Base-by-base conservation (phyloP, 768 basidiomycete genomes). In the Asterophora lycoperdoides region DNA sequence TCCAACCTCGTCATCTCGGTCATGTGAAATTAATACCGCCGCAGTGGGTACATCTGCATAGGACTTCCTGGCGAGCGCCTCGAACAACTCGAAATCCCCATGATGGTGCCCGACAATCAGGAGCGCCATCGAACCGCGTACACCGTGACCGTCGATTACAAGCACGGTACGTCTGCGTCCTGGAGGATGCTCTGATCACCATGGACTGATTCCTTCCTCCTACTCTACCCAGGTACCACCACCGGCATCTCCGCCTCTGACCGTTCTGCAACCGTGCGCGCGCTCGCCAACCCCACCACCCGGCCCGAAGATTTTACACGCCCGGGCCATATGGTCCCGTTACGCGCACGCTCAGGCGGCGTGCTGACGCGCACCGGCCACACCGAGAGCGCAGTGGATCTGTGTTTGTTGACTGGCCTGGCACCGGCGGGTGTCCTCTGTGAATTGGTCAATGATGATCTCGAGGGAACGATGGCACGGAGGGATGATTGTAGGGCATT, bases 201-300 rank as follows among this genome's bases (percentile, higher is more conserved):
- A n/a, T n/a, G n/a, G 20, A 19, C 35, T 38, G 41, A 33, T 15
- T 33, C 11, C 11, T 48, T 44, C 55, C 58, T 41, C 44, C 14
- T 32, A 15, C 39, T 26, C 52, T n/a, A n/a, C n/a, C n/a, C 23
- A 91, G 92, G 89, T 2, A 95, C 91, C 4, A 84, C 91, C 3
- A 99, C 96, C 14, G 96, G 96, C 19, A 99, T 99, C 57, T 96
- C 95, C 32, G 95, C 95, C 4, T 85, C 92, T 66, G 96, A 99
- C 70, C 85, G 96, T 47, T 84, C 89, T 29, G 73, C 93, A 46
- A 95, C 95, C 4, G 91, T 78, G 3, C 81, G 90, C 48, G 83
- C 87, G 34, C 80, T 99, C 20, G 89, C 93, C 15, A 77, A 81
- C 23, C 69, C 81, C 5, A 60, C 67, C 10, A 67, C 76, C 13